Base-by-base conservation (phyloP, 345 rosid genomes). In the Linum usitatissimum region DNA sequence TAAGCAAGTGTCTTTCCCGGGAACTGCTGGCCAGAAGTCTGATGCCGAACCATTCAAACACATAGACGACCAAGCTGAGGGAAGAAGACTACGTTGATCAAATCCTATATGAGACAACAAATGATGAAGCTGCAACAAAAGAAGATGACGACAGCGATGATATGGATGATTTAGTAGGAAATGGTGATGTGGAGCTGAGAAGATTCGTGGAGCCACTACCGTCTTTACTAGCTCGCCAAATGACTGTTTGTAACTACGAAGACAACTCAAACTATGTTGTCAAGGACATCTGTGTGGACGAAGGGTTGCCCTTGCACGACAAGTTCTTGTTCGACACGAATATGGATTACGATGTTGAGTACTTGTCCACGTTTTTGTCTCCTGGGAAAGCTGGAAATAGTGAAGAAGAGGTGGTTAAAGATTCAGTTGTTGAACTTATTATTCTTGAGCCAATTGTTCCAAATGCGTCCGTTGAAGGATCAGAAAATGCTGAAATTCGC, bases 251-350 rank as follows among this genome's bases (percentile, higher is more conserved):
- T 2, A 23, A 23, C 68, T 88, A 75, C 78, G 75, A 81, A 67
- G 90, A 85, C 73, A 76, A 66, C 31, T 65, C 77, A 53, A 80
- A 67, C 66, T 80, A 79, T 67, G 79, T 77, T 2, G 76, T 87
- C 30, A 93, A 90, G 77, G 99, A 87, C 65, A 86, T 90, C 14
- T 87, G 94, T 30, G 53, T 90, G 3, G 94, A 93, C 30, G 87
- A 93, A 66, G 91, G 80, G 59, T 74, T 87, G 18, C 86, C 84
- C 30, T 72, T 76, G 19, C 76, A 78, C 23, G 85, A 75, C 64
- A 83, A 75, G 76, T 77, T 84, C 61, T 75, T 79, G 69, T 83
- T 82, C 53, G 81, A 77, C 53, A 64, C 64, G 62, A 65, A n/a
- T 57, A 53, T 66, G 36, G 75, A 73, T 0, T 76, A 71, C 69